These are phyloP conservation scores for Leptomonas pyrrhocoris DNA, from an alignment of 208 protist species.

Conservation along the genomic window DNA sequence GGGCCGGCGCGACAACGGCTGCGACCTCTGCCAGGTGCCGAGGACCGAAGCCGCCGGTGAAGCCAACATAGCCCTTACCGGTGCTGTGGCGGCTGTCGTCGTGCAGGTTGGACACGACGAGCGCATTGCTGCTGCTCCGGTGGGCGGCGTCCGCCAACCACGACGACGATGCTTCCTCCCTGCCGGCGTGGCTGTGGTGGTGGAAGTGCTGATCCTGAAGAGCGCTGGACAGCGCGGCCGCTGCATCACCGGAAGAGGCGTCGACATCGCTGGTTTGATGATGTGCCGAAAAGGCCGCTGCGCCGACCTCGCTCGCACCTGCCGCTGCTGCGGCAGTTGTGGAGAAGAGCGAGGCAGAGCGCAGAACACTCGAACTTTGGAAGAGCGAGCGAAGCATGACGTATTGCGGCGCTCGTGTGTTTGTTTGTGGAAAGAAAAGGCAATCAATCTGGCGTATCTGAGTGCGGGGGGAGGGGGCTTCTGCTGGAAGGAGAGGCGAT, in stretches of 20 bases:
- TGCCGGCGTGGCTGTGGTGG: neutral
- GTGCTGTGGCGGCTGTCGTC: neutral
- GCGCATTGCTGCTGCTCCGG: conserved; percentile 1
- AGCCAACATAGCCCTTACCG: conserved; percentile 1
- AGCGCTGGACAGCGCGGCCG: conserved; percentile 18
- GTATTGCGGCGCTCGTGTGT: neutral
- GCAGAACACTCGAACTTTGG: conserved; percentile 12
- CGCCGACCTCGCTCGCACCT: neutral
- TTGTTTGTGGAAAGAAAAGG: conserved; percentile 4
- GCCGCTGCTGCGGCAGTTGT: too few species aligned
- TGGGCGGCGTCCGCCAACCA: neutral
- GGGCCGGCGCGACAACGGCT: neutral
- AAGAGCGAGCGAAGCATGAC: conserved; percentile 31
- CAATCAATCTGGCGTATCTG: too few species aligned
- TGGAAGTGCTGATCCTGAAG: too few species aligned
- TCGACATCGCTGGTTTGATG: neutral
- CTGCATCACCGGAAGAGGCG: conserved; percentile 7
- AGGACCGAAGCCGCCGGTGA: conserved; percentile 25
- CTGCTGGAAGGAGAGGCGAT: too few species aligned
- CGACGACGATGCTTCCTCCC: neutral
- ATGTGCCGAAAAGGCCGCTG: neutral
- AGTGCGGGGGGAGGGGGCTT: too few species aligned
- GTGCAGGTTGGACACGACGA: conserved; percentile 1
- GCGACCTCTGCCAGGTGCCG: conserved; percentile 15
- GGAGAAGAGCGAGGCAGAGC: conserved; percentile 13